Base-by-base conservation (phyloP, 331 rosid species). In the Phaseolus coccineus region DNA sequence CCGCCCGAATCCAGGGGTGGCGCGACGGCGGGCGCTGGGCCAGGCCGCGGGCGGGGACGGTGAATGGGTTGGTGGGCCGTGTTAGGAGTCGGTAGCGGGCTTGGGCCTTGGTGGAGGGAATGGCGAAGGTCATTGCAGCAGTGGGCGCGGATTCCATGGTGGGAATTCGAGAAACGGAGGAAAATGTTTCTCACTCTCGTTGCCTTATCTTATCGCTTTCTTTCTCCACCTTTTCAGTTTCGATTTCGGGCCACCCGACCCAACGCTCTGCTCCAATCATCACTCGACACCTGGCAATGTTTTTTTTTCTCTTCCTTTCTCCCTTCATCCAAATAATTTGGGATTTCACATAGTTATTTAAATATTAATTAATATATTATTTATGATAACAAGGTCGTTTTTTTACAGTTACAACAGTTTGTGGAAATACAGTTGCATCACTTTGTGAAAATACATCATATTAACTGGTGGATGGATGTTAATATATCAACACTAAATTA, bases 131-230 rank as follows among this genome's bases (percentile, higher is more conserved):
- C 52, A 89, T 59, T 33, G 86, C 81, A 37, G 86, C 81, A 37
- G 91, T 69, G 69, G 94, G 92, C 50, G 90, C 76, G 69, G 94
- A 93, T 75, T 92, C 98, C 97, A 94, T 94, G 67, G 75, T 70
- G 72, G 62, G 28, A 16, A 71, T n/a, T 76, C 14, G 19, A 59
- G 7, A 35, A 31, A 35, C 12, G 1, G 77, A 52, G 8, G n/a
- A 30, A 40, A 59, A 13, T 30, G 6, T 6, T 5, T 30, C 39
- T 0, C 10, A 59, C 11, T n/a, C 14, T 10, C 19, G n/a, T 39
- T 58, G 4, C 51, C 80, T 80, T 76, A 83, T 72, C 89, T 86
- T 86, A 79, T 85, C 84, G 0, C 48, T 46, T 64, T 42, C 48
- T 46, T 64, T 42, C 8, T 40, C 67, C 9, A 13, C 56, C 5